Conservation (phyloP, 345 rosid species). For the Pistacia vera region DNA sequence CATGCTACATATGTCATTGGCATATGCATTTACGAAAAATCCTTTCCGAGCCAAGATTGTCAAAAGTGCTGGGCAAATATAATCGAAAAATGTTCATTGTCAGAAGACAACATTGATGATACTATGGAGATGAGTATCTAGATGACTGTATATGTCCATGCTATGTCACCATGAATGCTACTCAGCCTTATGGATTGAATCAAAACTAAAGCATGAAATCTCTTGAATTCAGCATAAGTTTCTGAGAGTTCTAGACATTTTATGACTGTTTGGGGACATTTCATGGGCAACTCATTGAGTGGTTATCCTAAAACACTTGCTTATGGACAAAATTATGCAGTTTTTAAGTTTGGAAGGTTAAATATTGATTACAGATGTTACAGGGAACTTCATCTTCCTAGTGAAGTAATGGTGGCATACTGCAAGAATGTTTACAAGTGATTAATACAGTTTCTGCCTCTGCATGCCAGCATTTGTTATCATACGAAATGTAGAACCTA, state of each 20-base stretch:
- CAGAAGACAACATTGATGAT: conserved; percentile 6
- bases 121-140: conserved; percentile 5
- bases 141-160: neutral
- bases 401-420: too few species aligned
- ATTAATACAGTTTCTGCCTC: too few species aligned
- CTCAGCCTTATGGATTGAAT: neutral
- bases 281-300: neutral
- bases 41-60: conserved; percentile 64
- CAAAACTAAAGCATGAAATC: neutral
- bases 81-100: conserved; percentile 13
- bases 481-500: too few species aligned
- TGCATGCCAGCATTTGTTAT: too few species aligned
- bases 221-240: neutral
- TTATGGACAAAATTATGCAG: neutral
- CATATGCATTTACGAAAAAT: conserved; percentile 41
- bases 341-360: neutral
- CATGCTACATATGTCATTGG: conserved; percentile 43
- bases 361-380: neutral
- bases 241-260: neutral
- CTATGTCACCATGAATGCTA: neutral
- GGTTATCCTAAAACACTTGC: neutral
- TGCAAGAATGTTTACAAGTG: too few species aligned
- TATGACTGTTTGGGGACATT: neutral
- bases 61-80: conserved; percentile 64
- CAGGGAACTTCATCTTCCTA: neutral